Percentiles rank a stretch among this genome's conserved stretches.
These are phyloP conservation scores for Tillandsia leiboldiana DNA, from an alignment of 176 grass and related monocot species.

Conservation along the genomic window DNA sequence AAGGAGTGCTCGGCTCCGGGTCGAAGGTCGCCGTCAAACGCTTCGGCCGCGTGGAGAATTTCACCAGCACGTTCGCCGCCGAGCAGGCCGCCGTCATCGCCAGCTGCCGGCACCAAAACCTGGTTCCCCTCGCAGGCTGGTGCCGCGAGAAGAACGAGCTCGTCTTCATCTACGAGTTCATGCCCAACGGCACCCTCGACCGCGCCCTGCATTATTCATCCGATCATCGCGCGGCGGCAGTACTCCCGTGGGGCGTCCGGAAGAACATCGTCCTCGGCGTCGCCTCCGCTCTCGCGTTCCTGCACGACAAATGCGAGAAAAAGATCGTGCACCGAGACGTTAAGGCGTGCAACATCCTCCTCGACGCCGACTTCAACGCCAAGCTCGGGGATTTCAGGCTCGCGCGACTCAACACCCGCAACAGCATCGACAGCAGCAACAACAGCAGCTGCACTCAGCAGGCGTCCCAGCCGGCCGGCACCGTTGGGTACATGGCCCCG, in stretches of 20 bases:
- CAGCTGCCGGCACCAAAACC: constrained; percentile 50
- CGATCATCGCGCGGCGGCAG: neutral
- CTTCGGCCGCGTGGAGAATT: constrained; percentile 35
- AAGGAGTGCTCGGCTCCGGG: constrained; percentile 40
- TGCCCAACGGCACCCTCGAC: constrained; percentile 70
- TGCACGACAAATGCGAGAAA: constrained; percentile 64
- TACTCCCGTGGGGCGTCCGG: constrained; percentile 45
- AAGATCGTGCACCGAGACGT: constrained; percentile 66
- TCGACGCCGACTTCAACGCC: constrained; percentile 57
- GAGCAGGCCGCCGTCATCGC: constrained; percentile 39
- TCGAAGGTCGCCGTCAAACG: constrained; percentile 50
- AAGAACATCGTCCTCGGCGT: constrained; percentile 42
- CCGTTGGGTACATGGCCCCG: constrained; percentile 58
- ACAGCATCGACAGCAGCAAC: neutral
- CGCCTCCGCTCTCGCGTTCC: constrained; percentile 48
- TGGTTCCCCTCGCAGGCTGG: constrained; percentile 47
- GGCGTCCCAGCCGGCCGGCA: constrained; percentile 53
- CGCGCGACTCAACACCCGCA: constrained; percentile 22
- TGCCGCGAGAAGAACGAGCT: constrained; percentile 44
- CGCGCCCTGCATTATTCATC: constrained; percentile 21
- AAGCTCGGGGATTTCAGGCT: constrained; percentile 66
- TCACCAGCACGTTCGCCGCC: constrained; percentile 29
- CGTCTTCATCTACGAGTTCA: constrained; percentile 68
- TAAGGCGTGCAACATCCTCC: constrained; percentile 66
- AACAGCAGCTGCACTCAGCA: constrained; percentile 32